Evolutionary conservation across 2,329 filamentous ascomycete genomes (phyloP).

Genomic region (Colletotrichum spinosum): DNA sequence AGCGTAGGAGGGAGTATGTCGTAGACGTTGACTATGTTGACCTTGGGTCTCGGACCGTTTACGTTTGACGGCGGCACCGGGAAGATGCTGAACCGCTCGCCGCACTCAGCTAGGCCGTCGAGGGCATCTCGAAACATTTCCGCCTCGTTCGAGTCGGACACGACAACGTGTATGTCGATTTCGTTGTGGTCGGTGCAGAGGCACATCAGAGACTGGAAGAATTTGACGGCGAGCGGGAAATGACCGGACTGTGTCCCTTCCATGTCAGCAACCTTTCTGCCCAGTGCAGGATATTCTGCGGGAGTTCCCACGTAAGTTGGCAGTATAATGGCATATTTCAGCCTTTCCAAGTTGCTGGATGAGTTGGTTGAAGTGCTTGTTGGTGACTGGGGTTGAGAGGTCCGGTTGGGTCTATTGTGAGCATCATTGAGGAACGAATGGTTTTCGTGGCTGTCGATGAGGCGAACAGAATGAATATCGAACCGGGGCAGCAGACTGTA

Average conservation of each 20-base stretch:
- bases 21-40: conserved; percentile 20
- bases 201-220: conserved; percentile 27
- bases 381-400: too few species aligned
- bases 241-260: background rate
- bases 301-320: conserved; percentile 22
- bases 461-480: background rate
- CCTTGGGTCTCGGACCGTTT: conserved; percentile 10
- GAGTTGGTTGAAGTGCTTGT: too few species aligned
- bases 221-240: conserved; percentile 13
- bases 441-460: background rate
- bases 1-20: conserved; percentile 21
- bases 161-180: conserved; percentile 17
- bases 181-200: conserved; percentile 28
- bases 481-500: background rate
- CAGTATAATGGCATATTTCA: conserved; percentile 26
- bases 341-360: background rate
- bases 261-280: background rate
- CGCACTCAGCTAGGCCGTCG: conserved; percentile 5
- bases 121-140: conserved; percentile 5
- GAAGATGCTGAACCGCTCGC: conserved; percentile 23
- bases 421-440: too few species aligned
- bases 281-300: too few species aligned
- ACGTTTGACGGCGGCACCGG: conserved; percentile 8
- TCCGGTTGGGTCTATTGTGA: too few species aligned
- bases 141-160: conserved; percentile 15